Percentiles rank a stretch among this genome's conserved stretches.
These are phyloP conservation scores for Adansonia rubrostipa DNA, from an alignment of 441 rosid species.

Conservation along the genomic window DNA sequence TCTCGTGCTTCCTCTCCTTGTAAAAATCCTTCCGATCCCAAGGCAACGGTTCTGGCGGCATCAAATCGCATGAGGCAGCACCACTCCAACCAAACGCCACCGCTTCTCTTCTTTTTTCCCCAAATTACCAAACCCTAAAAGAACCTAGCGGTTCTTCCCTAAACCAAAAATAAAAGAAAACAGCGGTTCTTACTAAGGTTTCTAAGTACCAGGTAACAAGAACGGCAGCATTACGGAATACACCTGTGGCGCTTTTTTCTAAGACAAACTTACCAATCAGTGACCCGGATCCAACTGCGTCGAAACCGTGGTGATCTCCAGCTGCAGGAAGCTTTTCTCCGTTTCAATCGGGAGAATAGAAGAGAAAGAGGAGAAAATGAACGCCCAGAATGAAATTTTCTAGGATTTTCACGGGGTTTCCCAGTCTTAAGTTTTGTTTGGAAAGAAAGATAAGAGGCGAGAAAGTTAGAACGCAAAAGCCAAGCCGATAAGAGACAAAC, in stretches of 20 bases:
- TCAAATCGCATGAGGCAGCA: constrained; percentile 59
- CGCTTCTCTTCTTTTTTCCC: constrained; percentile 28
- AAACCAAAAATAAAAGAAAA: neutral
- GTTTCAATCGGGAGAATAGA: neutral
- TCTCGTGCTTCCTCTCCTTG: constrained; percentile 91
- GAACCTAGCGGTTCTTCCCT: constrained; percentile 1
- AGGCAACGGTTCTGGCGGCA: constrained; percentile 97
- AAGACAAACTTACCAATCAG: constrained; percentile 16
- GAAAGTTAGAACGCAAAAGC: constrained; percentile 36
- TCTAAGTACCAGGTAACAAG: neutral
- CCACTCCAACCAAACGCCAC: constrained; percentile 36
- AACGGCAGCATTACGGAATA: neutral
- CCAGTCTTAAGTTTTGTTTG: constrained; percentile 26
- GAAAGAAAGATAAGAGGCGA: constrained; percentile 37
- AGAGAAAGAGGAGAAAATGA: neutral
- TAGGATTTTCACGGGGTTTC: constrained; percentile 22
- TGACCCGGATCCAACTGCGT: constrained; percentile 17
- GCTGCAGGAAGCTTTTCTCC: neutral
- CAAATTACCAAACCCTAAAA: constrained; percentile 21
- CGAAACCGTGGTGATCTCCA: neutral
- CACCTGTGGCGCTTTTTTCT: neutral
- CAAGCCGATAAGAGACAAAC: constrained; percentile 59
- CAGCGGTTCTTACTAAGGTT: constrained; percentile 10
- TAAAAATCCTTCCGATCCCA: constrained; percentile 93
- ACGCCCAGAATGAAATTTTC: neutral